These are phyloP conservation scores for Neurospora africana DNA, from an alignment of 495 filamentous ascomycete genomes.

Conservation along the genomic window DNA sequence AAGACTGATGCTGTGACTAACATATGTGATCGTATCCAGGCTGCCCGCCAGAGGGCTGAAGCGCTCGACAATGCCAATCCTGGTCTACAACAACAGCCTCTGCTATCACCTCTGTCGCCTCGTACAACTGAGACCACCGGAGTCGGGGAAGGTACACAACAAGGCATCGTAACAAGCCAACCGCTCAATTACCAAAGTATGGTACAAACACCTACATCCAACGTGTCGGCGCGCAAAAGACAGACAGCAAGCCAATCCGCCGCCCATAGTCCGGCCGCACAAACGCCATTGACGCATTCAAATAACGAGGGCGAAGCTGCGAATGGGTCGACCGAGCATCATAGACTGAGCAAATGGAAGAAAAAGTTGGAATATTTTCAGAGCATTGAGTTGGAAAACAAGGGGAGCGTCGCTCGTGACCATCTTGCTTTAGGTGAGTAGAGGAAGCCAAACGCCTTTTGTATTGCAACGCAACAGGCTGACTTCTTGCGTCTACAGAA, in stretches of 20 bases:
- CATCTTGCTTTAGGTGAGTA: slow-evolving; percentile 81
- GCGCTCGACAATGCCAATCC: slow-evolving; percentile 13
- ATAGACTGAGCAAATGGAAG: slow-evolving; percentile 24
- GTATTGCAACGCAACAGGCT: slow-evolving; percentile 2
- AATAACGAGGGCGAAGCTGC: slow-evolving; percentile 5
- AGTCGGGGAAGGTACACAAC: not conserved
- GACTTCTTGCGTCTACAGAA: slow-evolving; percentile 43
- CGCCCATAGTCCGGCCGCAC: not conserved
- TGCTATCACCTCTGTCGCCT: slow-evolving; percentile 4
- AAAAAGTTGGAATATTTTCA: slow-evolving; percentile 56
- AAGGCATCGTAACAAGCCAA: slow-evolving; percentile 23
- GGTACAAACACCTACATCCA: slow-evolving; percentile 7
- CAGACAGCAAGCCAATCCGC: slow-evolving; percentile 6
- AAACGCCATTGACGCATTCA: not conserved
- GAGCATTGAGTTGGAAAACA: slow-evolving; percentile 87
- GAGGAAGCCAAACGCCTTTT: not conserved
- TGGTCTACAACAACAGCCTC: slow-evolving; percentile 10
- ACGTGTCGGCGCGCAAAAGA: slow-evolving; percentile 10
- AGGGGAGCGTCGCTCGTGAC: slow-evolving; percentile 89
- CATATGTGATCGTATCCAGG: slow-evolving; percentile 6
- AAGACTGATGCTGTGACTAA: slow-evolving; percentile 3
- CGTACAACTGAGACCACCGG: slow-evolving; percentile 14
- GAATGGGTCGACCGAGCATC: not conserved
- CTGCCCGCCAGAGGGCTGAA: slow-evolving; percentile 24
- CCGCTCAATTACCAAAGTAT: slow-evolving; percentile 30